Base-by-base conservation (phyloP, 306 rosid genomes). In the barrel medic (Medicago truncatula) region DNA sequence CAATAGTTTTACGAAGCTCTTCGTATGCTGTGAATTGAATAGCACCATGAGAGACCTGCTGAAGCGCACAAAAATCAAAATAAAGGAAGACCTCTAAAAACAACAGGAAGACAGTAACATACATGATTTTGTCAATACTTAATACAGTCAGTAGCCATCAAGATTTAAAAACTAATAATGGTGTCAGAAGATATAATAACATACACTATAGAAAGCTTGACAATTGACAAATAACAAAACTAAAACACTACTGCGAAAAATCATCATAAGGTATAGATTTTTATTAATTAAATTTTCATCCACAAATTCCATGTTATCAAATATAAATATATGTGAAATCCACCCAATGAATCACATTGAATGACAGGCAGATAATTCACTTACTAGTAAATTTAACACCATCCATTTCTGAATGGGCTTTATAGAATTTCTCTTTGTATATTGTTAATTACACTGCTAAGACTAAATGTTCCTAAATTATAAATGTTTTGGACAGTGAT, bases 21-120 rank as follows among this genome's bases (percentile, higher is more conserved):
- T 95, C 97, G 50, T 95, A 92, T 20, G 83, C 93, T 17, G 93
- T 92, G 83, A 95, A 92, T 79, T 92, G 96, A 77, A 95, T 79
- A 74, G 99, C 99, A 69, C 99, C 99, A 80, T 90, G 97, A 85
- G 99, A 92, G 71, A 95, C 97, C 99, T 92, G 97, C 81, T 82
- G 82, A 77, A 67, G 67, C 60, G 39, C 78, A 71, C 7, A 44
- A n/a, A n/a, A n/a, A n/a, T n/a, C n/a, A n/a, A 71, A 76, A 53
- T 63, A 11, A 57, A 46, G 47, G 85, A 71, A 25, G 67, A 74
- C 43, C 59, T 38, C 40, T 16, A 73, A 40, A 57, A 69, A 17
- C 43, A 53, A 78, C 31, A 54, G 20, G 52, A 67, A 49, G 65
- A 31, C 70, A 67, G 61, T 50, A 44, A 25, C 53, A 34, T 53